Evolutionary conservation across 1,284 basidiomycete genomes (phyloP).

Genomic region (Cystobasidiaceae sp.): DNA sequence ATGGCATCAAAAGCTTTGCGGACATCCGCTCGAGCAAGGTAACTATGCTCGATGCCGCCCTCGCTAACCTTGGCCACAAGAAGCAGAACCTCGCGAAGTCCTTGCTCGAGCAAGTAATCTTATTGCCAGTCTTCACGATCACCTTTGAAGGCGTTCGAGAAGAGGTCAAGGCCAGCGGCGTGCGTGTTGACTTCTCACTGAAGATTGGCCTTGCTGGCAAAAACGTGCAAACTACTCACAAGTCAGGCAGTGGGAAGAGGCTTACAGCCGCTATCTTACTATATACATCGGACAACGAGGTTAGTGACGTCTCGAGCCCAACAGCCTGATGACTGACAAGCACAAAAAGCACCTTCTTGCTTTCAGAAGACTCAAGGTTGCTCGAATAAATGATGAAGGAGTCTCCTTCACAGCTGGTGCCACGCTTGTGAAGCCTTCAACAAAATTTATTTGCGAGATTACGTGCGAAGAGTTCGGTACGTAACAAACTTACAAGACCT

Average conservation of each 20-base stretch:
- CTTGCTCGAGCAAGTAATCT: constrained; percentile 31
- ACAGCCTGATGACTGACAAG: neutral
- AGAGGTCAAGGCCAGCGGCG: constrained; percentile 19
- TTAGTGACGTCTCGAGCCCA: constrained; percentile 6
- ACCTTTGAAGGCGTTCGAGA: constrained; percentile 14
- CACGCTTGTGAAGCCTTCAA: constrained; percentile 40
- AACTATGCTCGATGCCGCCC: constrained; percentile 25
- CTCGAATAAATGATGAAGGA: constrained; percentile 25
- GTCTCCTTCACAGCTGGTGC: constrained; percentile 34
- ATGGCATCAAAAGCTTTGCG: constrained; percentile 24
- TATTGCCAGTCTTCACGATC: constrained; percentile 34
- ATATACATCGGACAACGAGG: constrained; percentile 32
- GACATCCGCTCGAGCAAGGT: constrained; percentile 27
- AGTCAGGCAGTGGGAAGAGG: constrained; percentile 10
- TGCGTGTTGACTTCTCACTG: constrained; percentile 28
- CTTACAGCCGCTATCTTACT: constrained; percentile 25
- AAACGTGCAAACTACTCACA: constrained; percentile 32
- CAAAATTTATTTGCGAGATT: constrained; percentile 37
- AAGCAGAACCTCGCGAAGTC: constrained; percentile 35
- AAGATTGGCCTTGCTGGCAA: constrained; percentile 32
- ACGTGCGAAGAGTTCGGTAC: constrained; percentile 37
- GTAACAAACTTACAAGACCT: neutral
- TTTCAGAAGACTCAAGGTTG: constrained; percentile 5
- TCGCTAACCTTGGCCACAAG: constrained; percentile 11
- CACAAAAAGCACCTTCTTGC: constrained; percentile 32